Base-by-base conservation (phyloP, 176 grass and related monocot species). In the Ampelocalamus luodianensis region DNA sequence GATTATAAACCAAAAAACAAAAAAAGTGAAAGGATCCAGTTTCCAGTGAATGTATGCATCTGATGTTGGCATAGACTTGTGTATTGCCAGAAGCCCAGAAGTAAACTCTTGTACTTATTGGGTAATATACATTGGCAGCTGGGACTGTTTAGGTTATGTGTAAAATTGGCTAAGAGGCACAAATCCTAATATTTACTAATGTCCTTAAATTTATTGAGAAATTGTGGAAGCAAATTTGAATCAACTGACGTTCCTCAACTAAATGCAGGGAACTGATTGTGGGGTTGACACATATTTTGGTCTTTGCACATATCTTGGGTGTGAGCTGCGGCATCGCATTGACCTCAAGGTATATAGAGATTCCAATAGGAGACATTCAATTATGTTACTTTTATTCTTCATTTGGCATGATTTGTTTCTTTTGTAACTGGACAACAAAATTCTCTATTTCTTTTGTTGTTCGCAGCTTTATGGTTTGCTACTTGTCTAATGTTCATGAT, bases 241-340 rank as follows among this genome's bases (percentile, higher is more conserved):
- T 68, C 23, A 16, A 17, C 29, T 87, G 11, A 23, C n/a, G 78
- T 62, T 56, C 12, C 22, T 29, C 5, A 8, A 65, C 46, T 11
- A 23, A 85, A 87, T 93, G 38, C 71, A 98, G 96, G 96, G 93
- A 77, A 92, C 93, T 69, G 91, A 98, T 89, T 80, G 68, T 3
- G 93, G 96, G 34, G 89, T 98, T 77, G 96, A 95, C 82, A 98
- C 96, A 58, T 95, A 95, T 82, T 98, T 98, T 87, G 96, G 96
- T 92, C 91, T 98, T 77, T 98, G 93, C 74, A 92, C 96, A 24
- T 98, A 98, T 88, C 89, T 91, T 81, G 93, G 93, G 34, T 87
- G 66, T 81, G 96, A 98, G 72, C 54, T 90, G 51, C 85, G 90
- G 20, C 93, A 91, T 72, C 93, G 89, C 46, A 92, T 98, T 67